A percentile compares a stretch with the other conserved stretches of the same genome.
Conservation (phyloP, 1,284 basidiomycete genomes). For the Cryptococcus maquisensis region DNA sequence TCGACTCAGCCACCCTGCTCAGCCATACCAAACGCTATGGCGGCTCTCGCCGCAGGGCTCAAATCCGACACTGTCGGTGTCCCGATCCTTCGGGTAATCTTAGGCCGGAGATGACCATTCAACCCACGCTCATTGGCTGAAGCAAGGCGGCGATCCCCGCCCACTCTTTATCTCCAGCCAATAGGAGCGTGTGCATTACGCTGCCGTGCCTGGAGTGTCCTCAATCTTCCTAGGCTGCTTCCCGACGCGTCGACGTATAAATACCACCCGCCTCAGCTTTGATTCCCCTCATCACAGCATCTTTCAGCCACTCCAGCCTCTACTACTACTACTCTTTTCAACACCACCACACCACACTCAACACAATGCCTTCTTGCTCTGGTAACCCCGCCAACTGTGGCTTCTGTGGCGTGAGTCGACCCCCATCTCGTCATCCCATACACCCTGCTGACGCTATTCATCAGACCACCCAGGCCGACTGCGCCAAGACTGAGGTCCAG, state of each 20-base stretch:
- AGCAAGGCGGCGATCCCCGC: not conserved
- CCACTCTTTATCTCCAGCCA: not conserved
- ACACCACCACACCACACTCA: not conserved
- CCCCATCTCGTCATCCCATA: not conserved
- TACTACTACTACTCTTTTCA: not conserved
- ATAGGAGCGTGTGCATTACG: not conserved
- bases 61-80: no score
- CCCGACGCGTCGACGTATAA: not conserved
- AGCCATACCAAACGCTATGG: no score
- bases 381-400: constrained; percentile 42
- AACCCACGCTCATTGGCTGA: not conserved
- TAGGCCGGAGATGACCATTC: not conserved
- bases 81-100: no score
- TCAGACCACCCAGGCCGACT: constrained; percentile 24
- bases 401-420: constrained; percentile 41
- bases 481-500: constrained; percentile 38
- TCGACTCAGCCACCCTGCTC: no score
- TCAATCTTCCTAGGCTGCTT: not conserved
- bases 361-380: constrained; percentile 34
- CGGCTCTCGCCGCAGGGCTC: no score
- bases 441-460: not conserved
- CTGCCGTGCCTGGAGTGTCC: not conserved
- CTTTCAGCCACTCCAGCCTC: not conserved
- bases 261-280: not conserved
- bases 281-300: not conserved